These are phyloP conservation scores for Talaromyces amestolkiae DNA, from an alignment of 2,329 filamentous ascomycete species.

Conservation along the genomic window DNA sequence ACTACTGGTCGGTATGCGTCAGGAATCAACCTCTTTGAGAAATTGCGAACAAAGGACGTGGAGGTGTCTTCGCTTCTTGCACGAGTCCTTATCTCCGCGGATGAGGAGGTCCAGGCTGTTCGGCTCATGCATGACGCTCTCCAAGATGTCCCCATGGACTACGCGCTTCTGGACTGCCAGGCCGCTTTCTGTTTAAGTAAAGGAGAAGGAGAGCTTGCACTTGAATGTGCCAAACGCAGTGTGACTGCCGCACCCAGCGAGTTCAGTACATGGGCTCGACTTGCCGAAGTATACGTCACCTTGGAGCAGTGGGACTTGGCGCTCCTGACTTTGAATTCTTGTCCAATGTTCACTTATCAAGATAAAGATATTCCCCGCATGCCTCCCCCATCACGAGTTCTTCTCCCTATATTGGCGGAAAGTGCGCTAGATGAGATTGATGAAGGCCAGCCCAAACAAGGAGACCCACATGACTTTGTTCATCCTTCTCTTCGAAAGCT, in stretches of 20 bases:
- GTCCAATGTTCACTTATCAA: constrained; percentile 99
- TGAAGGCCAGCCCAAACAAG: constrained; percentile 71
- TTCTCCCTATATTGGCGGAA: constrained; percentile 81
- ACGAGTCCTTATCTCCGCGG: constrained; percentile 87
- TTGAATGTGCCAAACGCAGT: constrained; percentile 89
- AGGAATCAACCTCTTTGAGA: constrained; percentile 96
- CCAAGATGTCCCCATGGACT: constrained; percentile 93
- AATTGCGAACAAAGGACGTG: constrained; percentile 82
- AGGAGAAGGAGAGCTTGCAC: constrained; percentile 78
- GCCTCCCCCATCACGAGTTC: constrained; percentile 86
- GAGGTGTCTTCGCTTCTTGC: constrained; percentile 92
- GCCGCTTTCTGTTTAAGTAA: constrained; percentile 89
- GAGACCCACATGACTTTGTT: constrained; percentile 77
- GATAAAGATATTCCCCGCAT: constrained; percentile 95
- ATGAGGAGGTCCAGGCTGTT: constrained; percentile 95
- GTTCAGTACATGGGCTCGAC: constrained; percentile 91
- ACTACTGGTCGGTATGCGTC: constrained; percentile 93
- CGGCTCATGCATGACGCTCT: constrained; percentile 83
- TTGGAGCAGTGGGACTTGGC: constrained; percentile 97
- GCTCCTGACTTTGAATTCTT: constrained; percentile 92
- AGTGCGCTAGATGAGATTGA: constrained; percentile 94
- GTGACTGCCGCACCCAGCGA: constrained; percentile 95
- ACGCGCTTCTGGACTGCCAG: constrained; percentile 91
- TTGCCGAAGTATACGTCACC: constrained; percentile 90
- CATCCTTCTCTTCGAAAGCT: constrained; percentile 83